Conservation (phyloP, 805 yeast genomes). For the Wickerhamomyces bovis region DNA sequence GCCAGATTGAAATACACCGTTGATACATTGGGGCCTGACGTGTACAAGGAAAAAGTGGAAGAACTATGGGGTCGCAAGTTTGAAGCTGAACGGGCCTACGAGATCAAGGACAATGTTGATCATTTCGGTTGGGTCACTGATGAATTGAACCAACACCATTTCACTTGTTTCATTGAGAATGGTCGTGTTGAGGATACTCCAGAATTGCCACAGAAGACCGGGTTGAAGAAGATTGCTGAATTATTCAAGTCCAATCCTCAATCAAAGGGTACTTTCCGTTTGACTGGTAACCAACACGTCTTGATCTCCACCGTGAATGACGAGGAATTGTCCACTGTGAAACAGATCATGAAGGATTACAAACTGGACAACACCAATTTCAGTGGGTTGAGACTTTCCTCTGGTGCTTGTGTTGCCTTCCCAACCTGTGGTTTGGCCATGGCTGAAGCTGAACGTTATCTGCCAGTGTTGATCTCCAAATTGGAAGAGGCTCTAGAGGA, state of each 20-base stretch:
- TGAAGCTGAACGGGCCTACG: constrained; percentile 62
- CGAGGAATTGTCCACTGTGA: constrained; percentile 55
- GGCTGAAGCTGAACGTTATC: constrained; percentile 92
- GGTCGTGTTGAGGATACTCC: constrained; percentile 94
- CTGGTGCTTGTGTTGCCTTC: constrained; percentile 96
- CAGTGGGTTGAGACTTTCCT: constrained; percentile 80
- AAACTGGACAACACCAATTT: constrained; percentile 79
- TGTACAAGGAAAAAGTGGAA: constrained; percentile 74
- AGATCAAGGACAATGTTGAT: constrained; percentile 83
- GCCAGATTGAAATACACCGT: constrained; percentile 96
- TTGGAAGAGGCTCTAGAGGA: constrained; percentile 86
- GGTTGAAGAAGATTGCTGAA: constrained; percentile 73
- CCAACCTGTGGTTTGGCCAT: constrained; percentile 98
- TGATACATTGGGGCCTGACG: constrained; percentile 89
- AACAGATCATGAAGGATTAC: constrained; percentile 59
- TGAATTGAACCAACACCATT: constrained; percentile 78
- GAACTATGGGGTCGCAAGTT: constrained; percentile 74
- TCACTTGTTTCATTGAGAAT: constrained; percentile 90
- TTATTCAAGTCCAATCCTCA: constrained; percentile 42
- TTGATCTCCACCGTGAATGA: constrained; percentile 69
- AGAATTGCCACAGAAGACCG: constrained; percentile 84
- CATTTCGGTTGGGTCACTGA: constrained; percentile 92
- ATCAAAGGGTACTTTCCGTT: constrained; percentile 78
- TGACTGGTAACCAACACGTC: constrained; percentile 95
- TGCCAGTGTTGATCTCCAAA: constrained; percentile 77